Evolutionary conservation across 139 green algal species (phyloP), one percentile per base, ranked within the genome.

Genomic region (Picochlorum sp.): DNA sequence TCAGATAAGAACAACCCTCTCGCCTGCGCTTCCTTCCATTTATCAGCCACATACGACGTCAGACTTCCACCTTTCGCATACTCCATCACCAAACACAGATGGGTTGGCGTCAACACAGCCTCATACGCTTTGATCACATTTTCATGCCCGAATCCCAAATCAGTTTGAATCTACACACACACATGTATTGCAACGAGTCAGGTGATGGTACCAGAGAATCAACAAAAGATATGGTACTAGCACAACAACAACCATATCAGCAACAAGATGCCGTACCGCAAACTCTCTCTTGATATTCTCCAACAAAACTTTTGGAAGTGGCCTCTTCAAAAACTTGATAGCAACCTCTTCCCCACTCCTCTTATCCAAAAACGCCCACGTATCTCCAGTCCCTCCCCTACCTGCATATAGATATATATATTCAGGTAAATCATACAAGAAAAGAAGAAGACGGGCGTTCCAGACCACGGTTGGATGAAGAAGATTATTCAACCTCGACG

Each of bases 1-100:
- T 94, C 85, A 3, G 52, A 67, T 51, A 94, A 70, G 67, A 88
- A 89, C 41, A 91, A 73, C 2, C 85, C 85, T 26, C 69, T 72
- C n/a, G 71, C 63, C 66, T 83, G 77, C 2, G 77, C 75, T 20
- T 77, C 66, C 64, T 87, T 77, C 82, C 85, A 91, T 51, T 77
- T 77, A 50, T 81, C 63, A 1, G 76, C 73, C 4, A 90, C 84
- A 57, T 87, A 83, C 28, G 72, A 76, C 15, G 85, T 88, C 38
- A 90, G 76, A 62, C 77, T 87, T 45, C 85, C 85, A 6, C 85
- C 85, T 14, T 73, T 59, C 0, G 72, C 72, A 44, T 65, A 72
- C 60, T 83, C 73, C 78, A 85, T 85, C 45, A 80, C 73, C 44
- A 85, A 45, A 23, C 65, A 80, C 31, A 85, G 57, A 66, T 83